These are phyloP conservation scores for Arabidopsis thaliana DNA, from an alignment of 345 rosid species.

Conservation along the genomic window DNA sequence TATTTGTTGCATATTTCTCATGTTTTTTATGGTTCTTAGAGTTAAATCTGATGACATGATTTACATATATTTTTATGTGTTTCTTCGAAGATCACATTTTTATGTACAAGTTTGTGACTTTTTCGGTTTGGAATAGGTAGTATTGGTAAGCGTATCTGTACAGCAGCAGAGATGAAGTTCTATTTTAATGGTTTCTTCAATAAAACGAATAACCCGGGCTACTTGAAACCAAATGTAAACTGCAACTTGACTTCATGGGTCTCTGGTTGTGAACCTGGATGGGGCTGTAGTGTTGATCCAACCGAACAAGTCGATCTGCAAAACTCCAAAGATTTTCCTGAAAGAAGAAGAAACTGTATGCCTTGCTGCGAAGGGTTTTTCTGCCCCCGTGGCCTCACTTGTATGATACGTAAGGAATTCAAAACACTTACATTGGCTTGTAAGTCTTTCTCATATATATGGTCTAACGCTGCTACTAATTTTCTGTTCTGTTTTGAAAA, in stretches of 20 bases:
- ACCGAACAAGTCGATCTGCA: conserved; percentile 55
- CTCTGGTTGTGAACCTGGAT: conserved; percentile 96
- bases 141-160: conserved; percentile 59
- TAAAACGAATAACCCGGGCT: conserved; percentile 40
- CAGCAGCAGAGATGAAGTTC: conserved; percentile 80
- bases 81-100: not conserved
- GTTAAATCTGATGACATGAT: conserved; percentile 4
- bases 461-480: not conserved
- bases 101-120: conserved; percentile 16
- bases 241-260: conserved; percentile 88
- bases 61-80: not conserved
- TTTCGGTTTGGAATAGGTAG: conserved; percentile 53
- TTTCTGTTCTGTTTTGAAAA: conserved; percentile 9
- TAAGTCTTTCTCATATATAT: conserved; percentile 3
- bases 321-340: conserved; percentile 63
- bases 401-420: conserved; percentile 87
- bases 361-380: conserved; percentile 93
- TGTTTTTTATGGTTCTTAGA: conserved; percentile 12
- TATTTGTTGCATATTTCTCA: not conserved
- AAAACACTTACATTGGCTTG: not conserved
- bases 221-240: conserved; percentile 69
- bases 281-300: conserved; percentile 74
- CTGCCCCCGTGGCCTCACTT: conserved; percentile 90
- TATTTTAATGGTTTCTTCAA: conserved; percentile 63
- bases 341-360: conserved; percentile 64